Percentiles rank a stretch among this genome's conserved stretches.
Evolutionary conservation across 225 moss, liverwort and hornwort genomes (phyloP).

Genomic region (Bryum argenteum): DNA sequence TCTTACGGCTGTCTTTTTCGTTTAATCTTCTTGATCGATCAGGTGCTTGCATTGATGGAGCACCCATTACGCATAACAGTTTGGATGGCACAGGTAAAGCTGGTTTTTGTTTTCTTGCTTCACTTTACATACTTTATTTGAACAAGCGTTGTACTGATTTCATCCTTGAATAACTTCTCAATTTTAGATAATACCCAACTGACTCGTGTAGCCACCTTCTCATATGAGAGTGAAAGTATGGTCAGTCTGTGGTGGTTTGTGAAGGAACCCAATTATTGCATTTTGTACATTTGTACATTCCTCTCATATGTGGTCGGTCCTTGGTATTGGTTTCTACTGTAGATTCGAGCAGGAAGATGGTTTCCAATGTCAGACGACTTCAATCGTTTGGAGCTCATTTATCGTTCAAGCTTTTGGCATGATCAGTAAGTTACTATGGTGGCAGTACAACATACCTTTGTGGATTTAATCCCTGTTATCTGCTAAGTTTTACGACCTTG

Average conservation of each 20-base stretch:
- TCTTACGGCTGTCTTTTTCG: slow-evolving; percentile 3
- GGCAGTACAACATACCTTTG: slow-evolving; percentile 10
- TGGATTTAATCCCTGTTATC: slow-evolving; percentile 1
- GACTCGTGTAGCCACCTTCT: background rate
- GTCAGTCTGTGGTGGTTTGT: slow-evolving; percentile 3
- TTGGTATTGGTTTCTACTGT: slow-evolving; percentile 8
- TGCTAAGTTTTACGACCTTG: slow-evolving; percentile 10
- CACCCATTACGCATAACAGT: slow-evolving; percentile 81
- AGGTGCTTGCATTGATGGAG: slow-evolving; percentile 91
- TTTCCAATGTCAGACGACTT: slow-evolving; percentile 63
- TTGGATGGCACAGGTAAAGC: slow-evolving; percentile 92
- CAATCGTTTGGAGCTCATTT: slow-evolving; percentile 77
- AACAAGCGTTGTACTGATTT: slow-evolving; percentile 19
- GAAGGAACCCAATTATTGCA: background rate
- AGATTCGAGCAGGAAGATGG: slow-evolving; percentile 94
- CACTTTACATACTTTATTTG: background rate
- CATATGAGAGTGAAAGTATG: background rate
- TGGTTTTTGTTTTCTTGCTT: slow-evolving; percentile 11
- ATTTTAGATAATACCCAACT: background rate
- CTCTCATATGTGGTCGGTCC: background rate
- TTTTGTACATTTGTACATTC: background rate
- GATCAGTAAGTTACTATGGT: slow-evolving; percentile 73
- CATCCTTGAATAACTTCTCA: background rate
- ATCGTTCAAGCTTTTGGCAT: slow-evolving; percentile 97
- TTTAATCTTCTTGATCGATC: slow-evolving; percentile 26